These are phyloP conservation scores for Vigna nakashimae DNA, from an alignment of 306 rosid species.

Conservation along the genomic window DNA sequence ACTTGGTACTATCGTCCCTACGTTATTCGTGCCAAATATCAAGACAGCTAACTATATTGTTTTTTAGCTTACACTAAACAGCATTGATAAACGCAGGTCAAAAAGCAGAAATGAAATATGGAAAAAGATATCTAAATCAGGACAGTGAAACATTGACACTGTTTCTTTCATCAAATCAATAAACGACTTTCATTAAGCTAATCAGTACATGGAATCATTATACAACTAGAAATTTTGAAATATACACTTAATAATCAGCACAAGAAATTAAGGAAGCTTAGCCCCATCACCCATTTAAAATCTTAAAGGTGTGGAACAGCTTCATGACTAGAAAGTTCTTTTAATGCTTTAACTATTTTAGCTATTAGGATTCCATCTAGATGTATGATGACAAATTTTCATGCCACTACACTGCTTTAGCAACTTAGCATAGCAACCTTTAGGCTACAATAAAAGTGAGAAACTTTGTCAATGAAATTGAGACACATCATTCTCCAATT, in stretches of 20 bases:
- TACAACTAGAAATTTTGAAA: conserved; percentile 42
- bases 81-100: background rate
- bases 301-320: conserved; percentile 54
- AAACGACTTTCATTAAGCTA: conserved; percentile 42
- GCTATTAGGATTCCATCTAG: conserved; percentile 46
- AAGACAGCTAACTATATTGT: background rate
- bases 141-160: background rate
- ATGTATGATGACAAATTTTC: conserved; percentile 41
- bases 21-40: too few species aligned
- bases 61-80: background rate
- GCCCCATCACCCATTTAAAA: conserved; percentile 58
- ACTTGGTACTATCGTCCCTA: background rate
- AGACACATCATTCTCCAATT: conserved; percentile 52
- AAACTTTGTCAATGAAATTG: conserved; percentile 58
- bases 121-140: background rate
- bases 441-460: conserved; percentile 35
- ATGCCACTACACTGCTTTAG: conserved; percentile 44
- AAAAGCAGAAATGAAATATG: background rate
- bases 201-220: conserved; percentile 47
- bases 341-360: conserved; percentile 42
- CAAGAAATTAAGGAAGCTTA: conserved; percentile 43
- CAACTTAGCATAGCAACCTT: conserved; percentile 42
- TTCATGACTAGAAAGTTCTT: conserved; percentile 39
- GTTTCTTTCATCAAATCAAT: conserved; percentile 1
- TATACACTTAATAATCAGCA: conserved; percentile 63